Percentiles rank a stretch among this genome's conserved stretches.
phyloP scores from a whole-genome alignment of 2,329 filamentous ascomycete genomes.

The Phyllosticta citriasiana region DNA sequence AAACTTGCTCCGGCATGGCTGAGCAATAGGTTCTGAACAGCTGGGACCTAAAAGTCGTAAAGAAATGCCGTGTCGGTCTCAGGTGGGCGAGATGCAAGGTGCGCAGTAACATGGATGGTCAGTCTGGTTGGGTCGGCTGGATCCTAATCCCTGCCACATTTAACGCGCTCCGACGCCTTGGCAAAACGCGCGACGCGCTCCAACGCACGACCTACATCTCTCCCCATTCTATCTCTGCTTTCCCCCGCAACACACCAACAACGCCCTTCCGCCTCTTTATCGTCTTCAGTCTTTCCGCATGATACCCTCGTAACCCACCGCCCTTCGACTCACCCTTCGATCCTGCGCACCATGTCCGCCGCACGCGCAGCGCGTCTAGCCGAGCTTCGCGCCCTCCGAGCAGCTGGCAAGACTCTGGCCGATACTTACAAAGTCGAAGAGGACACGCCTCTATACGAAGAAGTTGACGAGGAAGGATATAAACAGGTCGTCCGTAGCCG shows the following conservation, averaged over 20 bases:
- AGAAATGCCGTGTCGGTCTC: background rate
- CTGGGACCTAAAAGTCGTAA: background rate
- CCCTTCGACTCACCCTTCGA: background rate
- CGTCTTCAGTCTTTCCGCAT: background rate
- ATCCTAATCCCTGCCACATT: background rate
- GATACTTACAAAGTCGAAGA: conserved; percentile 81
- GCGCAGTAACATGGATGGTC: background rate
- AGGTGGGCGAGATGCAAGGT: background rate
- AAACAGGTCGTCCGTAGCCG: conserved; percentile 88
- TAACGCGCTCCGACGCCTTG: background rate
- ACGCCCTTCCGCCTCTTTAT: background rate
- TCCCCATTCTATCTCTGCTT: background rate
- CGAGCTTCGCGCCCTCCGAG: conserved; percentile 73
- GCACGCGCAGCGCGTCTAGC: conserved; percentile 37
- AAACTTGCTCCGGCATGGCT: conserved; percentile 36
- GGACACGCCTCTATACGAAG: conserved; percentile 79
- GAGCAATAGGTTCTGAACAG: conserved; percentile 1
- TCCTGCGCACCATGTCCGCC: conserved; percentile 18
- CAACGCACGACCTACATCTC: background rate
- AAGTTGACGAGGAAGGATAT: conserved; percentile 88
- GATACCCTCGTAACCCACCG: background rate
- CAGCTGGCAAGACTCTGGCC: conserved; percentile 83
- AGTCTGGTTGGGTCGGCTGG: conserved; percentile 3
- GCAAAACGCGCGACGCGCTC: conserved; percentile 2
- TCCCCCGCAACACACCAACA: background rate